Percentiles rank a stretch among this genome's conserved stretches.
Evolutionary conservation across 805 yeast species (phyloP).

Genomic region (Zygosaccharomyces kombuchaensis): DNA sequence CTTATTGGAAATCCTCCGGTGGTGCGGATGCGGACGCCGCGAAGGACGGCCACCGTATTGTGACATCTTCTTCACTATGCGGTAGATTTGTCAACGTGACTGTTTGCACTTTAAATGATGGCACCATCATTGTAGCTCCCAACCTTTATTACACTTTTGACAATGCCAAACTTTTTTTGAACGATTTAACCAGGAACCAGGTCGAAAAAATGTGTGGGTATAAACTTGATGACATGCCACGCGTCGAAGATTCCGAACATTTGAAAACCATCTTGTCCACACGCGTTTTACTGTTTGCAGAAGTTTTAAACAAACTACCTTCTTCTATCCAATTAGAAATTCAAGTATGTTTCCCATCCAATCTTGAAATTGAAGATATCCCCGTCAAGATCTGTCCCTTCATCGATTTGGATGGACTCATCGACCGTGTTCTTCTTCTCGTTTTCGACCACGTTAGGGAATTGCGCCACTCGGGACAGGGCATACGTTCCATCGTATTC

Average conservation of each 20-base stretch:
- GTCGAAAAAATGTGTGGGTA: conserved; percentile 32
- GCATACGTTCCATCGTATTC: conserved; percentile 66
- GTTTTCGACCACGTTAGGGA: conserved; percentile 72
- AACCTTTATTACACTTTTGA: conserved; percentile 49
- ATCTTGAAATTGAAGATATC: conserved; percentile 39
- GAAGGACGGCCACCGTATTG: conserved; percentile 41
- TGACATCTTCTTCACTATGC: conserved; percentile 83
- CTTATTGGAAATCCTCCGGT: conserved; percentile 93
- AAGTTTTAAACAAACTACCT: conserved; percentile 53
- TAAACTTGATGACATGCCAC: conserved; percentile 22
- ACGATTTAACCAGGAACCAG: conserved; percentile 44
- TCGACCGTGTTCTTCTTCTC: conserved; percentile 65
- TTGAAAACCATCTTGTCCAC: conserved; percentile 30
- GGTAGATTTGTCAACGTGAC: conserved; percentile 73
- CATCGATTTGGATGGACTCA: conserved; percentile 62
- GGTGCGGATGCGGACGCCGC: conserved; percentile 36
- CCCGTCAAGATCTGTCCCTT: conserved; percentile 41
- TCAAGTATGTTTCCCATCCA: conserved; percentile 74
- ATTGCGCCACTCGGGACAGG: conserved; percentile 37
- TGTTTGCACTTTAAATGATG: conserved; percentile 72
- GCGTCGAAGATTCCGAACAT: conserved; percentile 24
- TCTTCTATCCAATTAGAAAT: conserved; percentile 61
- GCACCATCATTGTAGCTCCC: conserved; percentile 81
- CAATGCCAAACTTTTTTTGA: conserved; percentile 53
- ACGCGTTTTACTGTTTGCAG: conserved; percentile 56